phyloP scores from a whole-genome alignment of 1,284 basidiomycete genomes.

The Takashimella koratensis region DNA sequence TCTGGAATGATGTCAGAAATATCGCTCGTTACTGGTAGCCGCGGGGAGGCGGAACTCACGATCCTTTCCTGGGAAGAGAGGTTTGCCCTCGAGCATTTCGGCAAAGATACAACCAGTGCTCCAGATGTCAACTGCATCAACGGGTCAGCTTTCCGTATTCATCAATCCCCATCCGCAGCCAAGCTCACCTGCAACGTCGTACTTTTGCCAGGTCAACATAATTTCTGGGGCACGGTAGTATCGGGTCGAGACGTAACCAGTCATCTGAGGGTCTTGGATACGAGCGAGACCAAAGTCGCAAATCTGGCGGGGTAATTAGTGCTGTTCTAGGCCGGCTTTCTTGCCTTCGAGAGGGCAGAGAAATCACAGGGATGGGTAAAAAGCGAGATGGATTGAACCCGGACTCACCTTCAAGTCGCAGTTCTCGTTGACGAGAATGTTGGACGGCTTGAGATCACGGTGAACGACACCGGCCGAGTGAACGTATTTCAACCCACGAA shows the following conservation, averaged over 20 bases:
- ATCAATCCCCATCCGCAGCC: too few relatives aligned
- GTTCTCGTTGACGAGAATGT: conserved; percentile 99
- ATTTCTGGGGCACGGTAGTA: conserved; percentile 99
- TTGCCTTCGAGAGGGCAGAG: too few relatives aligned
- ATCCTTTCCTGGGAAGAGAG: conserved; percentile 98
- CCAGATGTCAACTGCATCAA: conserved; percentile 83
- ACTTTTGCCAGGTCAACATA: conserved; percentile 99
- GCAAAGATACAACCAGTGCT: conserved; percentile 99
- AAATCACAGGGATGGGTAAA: too few relatives aligned
- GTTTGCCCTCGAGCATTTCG: conserved; percentile 99
- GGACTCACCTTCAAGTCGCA: conserved; percentile 80
- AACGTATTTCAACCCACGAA: conserved; percentile 97
- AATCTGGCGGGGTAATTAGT: too few relatives aligned
- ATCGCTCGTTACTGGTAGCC: neutral
- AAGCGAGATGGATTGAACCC: too few relatives aligned
- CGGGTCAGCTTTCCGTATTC: conserved; percentile 18
- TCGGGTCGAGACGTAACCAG: conserved; percentile 96
- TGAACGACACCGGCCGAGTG: conserved; percentile 99
- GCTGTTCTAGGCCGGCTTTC: too few relatives aligned
- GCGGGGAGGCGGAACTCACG: too few relatives aligned
- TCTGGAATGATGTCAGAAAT: conserved; percentile 63
- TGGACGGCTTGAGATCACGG: conserved; percentile 98
- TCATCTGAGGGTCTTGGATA: conserved; percentile 94
- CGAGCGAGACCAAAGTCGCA: conserved; percentile 98
- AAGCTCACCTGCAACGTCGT: conserved; percentile 82